Evolutionary conservation across 139 green algal genomes (phyloP), one percentile per base, ranked within the genome.

Genomic region (Coelastrella sp.): DNA sequence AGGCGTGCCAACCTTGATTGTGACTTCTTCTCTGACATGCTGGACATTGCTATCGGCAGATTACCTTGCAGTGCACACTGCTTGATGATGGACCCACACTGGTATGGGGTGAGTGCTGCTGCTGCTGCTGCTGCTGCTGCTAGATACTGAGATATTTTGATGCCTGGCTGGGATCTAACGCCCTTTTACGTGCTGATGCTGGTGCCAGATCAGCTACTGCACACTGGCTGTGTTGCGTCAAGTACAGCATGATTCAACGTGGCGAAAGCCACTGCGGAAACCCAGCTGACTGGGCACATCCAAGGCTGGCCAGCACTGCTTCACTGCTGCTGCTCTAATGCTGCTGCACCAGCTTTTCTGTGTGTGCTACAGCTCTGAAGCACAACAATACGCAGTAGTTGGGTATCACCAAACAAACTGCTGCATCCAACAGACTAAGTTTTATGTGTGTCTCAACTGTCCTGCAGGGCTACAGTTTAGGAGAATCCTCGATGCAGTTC

Each of bases 1-100:
- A 97, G 93, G 23, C 87, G 95, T 13, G 96, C 90, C 80, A 96
- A 95, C 80, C 81, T 97, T 84, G 90, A 97, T 82, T 97, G 96
- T 90, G 91, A 96, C 89, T 95, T 97, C 54, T 96, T 93, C 20
- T 83, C 60, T 11, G 64, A 92, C 80, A 90, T 83, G 0, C 78
- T 96, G 14, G 86, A 95, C 77, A 93, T 97, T 10, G 59, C 93
- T 19, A 20, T 94, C 14, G 91, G 82, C 47, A 77, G 77, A 2
- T n/a, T 60, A 73, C 90, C 90, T 77, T 86, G 90, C 60, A 97
- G 95, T 4, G 96, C 96, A 3, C 93, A 96, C 91, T 98, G 97
- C 93, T 87, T 98, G 8, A 89, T 94, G 54, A 95, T 96, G 14
- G 92, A 97, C 83, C 77, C 92, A 0, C 77, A 94, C 47, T 97